phyloP scores from a whole-genome alignment of 2,329 filamentous ascomycete genomes.

The Escovopsis sp. region DNA sequence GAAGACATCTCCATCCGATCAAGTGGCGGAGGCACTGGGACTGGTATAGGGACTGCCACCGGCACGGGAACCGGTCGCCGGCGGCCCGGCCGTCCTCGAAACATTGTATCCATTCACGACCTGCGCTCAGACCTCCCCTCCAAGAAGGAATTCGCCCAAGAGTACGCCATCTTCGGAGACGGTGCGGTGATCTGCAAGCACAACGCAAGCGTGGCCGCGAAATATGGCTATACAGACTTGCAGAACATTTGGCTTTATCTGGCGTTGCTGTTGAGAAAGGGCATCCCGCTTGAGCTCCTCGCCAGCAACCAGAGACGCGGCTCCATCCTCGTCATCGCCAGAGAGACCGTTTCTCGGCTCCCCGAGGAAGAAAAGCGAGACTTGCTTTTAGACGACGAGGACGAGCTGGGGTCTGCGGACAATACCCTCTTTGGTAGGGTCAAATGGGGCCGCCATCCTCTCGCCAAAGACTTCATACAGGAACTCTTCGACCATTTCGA shows the following conservation, averaged over 20 bases:
- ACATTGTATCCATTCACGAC: constrained; percentile 60
- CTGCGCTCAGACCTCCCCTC: constrained; percentile 60
- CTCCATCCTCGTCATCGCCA: constrained; percentile 55
- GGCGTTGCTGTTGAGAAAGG: constrained; percentile 60
- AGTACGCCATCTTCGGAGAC: constrained; percentile 75
- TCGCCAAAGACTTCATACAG: constrained; percentile 45
- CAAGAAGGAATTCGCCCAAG: constrained; percentile 58
- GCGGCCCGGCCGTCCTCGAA: constrained; percentile 39
- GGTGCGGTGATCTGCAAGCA: constrained; percentile 69
- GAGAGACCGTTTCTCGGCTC: constrained; percentile 29
- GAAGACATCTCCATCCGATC: constrained; percentile 42
- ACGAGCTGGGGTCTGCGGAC: constrained; percentile 4
- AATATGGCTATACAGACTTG: constrained; percentile 54
- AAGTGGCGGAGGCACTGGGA: constrained; percentile 46
- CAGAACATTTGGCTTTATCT: constrained; percentile 75
- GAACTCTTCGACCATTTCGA: constrained; percentile 53
- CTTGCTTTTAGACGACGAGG: too few species aligned
- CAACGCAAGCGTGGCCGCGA: constrained; percentile 66
- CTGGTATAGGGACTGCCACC: constrained; percentile 32
- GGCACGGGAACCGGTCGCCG: constrained; percentile 38
- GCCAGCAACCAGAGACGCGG: constrained; percentile 38
- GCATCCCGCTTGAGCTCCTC: constrained; percentile 56
- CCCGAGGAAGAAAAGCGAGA: constrained; percentile 7
- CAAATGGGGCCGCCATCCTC: constrained; percentile 53
- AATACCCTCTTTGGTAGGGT: constrained; percentile 39